Conservation (phyloP, 495 filamentous ascomycete genomes). For the Xylaria grammica region DNA sequence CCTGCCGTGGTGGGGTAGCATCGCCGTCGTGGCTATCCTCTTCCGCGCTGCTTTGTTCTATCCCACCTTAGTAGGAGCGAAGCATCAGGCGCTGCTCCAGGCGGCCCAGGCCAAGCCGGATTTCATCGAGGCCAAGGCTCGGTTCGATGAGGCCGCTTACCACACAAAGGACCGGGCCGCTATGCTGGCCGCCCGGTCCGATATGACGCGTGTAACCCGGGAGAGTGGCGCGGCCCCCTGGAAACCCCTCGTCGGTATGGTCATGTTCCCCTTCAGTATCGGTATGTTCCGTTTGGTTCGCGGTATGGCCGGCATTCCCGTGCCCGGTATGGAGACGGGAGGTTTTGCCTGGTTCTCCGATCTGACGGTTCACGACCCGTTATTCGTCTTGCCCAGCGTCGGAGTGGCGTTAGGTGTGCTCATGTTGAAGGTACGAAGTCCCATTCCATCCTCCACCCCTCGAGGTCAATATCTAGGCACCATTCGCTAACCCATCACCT, state of each 20-base stretch:
- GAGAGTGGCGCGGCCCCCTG: constrained; percentile 58
- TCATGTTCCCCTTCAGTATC: constrained; percentile 74
- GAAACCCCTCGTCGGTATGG: constrained; percentile 61
- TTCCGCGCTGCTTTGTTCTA: constrained; percentile 70
- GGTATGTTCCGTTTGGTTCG: constrained; percentile 79
- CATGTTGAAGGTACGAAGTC: constrained; percentile 59
- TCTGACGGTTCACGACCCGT: constrained; percentile 78
- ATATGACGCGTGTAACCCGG: constrained; percentile 56
- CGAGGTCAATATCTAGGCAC: too few species aligned
- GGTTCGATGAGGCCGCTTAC: constrained; percentile 51
- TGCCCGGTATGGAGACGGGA: constrained; percentile 74
- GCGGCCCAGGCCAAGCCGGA: constrained; percentile 54
- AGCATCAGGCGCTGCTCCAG: constrained; percentile 62
- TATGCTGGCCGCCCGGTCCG: constrained; percentile 45
- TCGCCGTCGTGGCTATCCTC: constrained; percentile 65
- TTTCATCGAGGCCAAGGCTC: constrained; percentile 52
- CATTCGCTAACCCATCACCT: constrained; percentile 28
- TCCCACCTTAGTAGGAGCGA: constrained; percentile 62
- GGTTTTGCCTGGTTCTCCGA: constrained; percentile 79
- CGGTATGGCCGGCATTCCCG: constrained; percentile 76
- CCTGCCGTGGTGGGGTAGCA: constrained; percentile 81
- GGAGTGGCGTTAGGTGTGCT: constrained; percentile 43
- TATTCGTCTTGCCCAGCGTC: constrained; percentile 68
- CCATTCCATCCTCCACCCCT: too few species aligned
- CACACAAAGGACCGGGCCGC: constrained; percentile 45